These are phyloP conservation scores for Saxophila tyrrhenica DNA, from an alignment of 495 filamentous ascomycete genomes.

Conservation along the genomic window DNA sequence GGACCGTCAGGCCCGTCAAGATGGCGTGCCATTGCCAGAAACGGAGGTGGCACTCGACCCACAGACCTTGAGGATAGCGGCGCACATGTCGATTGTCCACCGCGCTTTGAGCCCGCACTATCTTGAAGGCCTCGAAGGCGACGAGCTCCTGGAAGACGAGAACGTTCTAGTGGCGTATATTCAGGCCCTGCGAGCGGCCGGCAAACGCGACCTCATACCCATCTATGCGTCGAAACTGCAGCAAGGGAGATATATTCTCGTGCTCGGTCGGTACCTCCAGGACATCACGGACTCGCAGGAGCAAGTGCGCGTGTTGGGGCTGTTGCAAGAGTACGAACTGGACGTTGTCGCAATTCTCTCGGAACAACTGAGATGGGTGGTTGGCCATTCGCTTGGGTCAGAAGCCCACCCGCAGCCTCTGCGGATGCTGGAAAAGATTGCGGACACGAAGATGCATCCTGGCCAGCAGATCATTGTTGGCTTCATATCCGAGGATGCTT, in stretches of 20 bases:
- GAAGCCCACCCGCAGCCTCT: background rate
- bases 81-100: conserved; percentile 32
- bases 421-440: conserved; percentile 7
- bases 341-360: conserved; percentile 42
- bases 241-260: conserved; percentile 34
- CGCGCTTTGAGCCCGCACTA: conserved; percentile 4
- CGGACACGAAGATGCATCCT: conserved; percentile 20
- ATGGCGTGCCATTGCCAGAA: background rate
- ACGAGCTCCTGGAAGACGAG: conserved; percentile 35
- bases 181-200: conserved; percentile 56
- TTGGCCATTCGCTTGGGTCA: conserved; percentile 2
- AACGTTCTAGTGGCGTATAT: conserved; percentile 72
- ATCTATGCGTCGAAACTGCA: conserved; percentile 74
- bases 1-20: background rate
- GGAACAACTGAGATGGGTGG: conserved; percentile 20
- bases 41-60: conserved; percentile 8
- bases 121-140: background rate
- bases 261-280: conserved; percentile 46
- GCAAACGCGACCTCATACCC: conserved; percentile 64
- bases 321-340: conserved; percentile 45
- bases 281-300: conserved; percentile 40
- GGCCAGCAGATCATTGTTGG: conserved; percentile 20
- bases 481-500: conserved; percentile 12
- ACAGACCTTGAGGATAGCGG: conserved; percentile 23
- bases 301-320: conserved; percentile 36